These are phyloP conservation scores for Cordyceps farinosa DNA, from an alignment of 2,329 filamentous ascomycete genomes.

Conservation along the genomic window DNA sequence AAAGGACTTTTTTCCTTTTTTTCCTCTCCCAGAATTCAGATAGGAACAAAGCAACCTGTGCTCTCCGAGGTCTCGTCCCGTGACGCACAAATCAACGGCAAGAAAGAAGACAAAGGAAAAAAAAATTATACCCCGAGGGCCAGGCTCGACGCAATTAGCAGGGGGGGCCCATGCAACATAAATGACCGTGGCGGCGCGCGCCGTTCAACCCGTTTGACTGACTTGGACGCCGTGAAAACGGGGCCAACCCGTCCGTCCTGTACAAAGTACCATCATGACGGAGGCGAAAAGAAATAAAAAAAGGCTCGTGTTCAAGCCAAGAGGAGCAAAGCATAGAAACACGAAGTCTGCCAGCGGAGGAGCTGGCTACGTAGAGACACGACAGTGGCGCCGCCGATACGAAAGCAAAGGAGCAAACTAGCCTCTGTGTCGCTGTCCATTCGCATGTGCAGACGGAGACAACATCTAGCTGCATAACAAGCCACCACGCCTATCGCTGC, in stretches of 20 bases:
- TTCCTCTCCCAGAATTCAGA: no score
- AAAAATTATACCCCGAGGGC: no score
- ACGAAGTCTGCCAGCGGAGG: background rate
- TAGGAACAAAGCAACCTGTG: no score
- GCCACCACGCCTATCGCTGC: background rate
- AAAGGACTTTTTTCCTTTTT: background rate
- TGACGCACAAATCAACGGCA: no score
- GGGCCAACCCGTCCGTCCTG: background rate
- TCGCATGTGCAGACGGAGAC: background rate
- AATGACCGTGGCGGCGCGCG: background rate
- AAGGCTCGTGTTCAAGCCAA: background rate
- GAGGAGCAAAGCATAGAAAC: background rate
- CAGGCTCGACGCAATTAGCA: no score
- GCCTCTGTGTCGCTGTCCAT: background rate
- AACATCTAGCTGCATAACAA: background rate
- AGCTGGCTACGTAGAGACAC: background rate
- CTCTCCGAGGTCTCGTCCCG: no score
- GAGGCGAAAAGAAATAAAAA: background rate
- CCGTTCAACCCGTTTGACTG: background rate
- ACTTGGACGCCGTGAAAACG: background rate
- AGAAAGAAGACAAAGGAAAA: no score
- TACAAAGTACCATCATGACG: background rate
- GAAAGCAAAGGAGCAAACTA: background rate
- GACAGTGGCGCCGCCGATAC: background rate
- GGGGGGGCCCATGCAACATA: background rate